phyloP scores from a whole-genome alignment of 495 filamentous ascomycete genomes.

The Podospora comata region DNA sequence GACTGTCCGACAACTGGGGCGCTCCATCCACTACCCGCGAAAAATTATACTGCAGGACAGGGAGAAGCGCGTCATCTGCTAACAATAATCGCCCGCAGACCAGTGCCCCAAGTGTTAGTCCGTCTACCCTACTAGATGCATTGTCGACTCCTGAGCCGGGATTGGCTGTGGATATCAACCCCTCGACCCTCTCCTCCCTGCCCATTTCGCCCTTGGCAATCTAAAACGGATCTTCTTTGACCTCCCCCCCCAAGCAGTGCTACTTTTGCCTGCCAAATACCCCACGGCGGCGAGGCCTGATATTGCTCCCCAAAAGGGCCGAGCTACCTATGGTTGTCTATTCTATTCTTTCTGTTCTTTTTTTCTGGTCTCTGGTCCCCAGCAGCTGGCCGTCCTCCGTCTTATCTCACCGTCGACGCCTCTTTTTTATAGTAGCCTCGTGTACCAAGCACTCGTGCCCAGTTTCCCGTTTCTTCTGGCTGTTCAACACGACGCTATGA shows the following conservation, averaged over 20 bases:
- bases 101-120: constrained; percentile 12
- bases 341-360: neutral
- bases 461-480: constrained; percentile 2
- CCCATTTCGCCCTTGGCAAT: constrained; percentile 17
- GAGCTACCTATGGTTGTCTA: neutral
- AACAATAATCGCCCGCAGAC: neutral
- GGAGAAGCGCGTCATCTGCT: constrained; percentile 9
- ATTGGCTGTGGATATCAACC: constrained; percentile 18
- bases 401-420: neutral
- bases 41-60: constrained; percentile 24
- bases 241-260: neutral
- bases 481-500: constrained; percentile 6
- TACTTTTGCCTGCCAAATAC: constrained; percentile 3
- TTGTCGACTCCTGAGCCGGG: constrained; percentile 1
- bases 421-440: neutral
- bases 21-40: constrained; percentile 8
- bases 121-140: neutral
- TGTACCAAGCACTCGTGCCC: constrained; percentile 5
- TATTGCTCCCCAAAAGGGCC: constrained; percentile 1
- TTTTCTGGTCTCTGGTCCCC: neutral
- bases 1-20: constrained; percentile 15
- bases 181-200: constrained; percentile 12
- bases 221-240: constrained; percentile 15
- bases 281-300: neutral
- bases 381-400: neutral